phyloP scores from a whole-genome alignment of 257 asterid genomes.

The Nicotiana noctiflora region DNA sequence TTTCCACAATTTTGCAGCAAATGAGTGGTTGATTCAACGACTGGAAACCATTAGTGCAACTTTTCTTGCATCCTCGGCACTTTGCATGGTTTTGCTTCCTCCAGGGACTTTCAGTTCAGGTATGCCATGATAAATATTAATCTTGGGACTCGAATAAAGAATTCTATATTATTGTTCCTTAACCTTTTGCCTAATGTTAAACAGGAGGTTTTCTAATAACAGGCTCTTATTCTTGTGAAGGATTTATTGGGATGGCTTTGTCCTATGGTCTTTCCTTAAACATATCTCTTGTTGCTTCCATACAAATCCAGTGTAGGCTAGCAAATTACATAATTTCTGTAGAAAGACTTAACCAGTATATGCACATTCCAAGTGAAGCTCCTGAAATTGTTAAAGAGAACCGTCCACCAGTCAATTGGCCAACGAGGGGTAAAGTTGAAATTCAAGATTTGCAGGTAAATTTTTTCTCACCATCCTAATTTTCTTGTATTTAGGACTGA shows the following conservation, averaged over 20 bases:
- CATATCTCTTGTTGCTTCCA: constrained; percentile 71
- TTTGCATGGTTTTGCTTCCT: constrained; percentile 94
- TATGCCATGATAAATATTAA: constrained; percentile 11
- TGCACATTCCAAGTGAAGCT: constrained; percentile 87
- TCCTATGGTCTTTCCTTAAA: constrained; percentile 89
- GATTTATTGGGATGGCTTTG: constrained; percentile 91
- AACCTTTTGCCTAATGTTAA: neutral
- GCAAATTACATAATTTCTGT: constrained; percentile 84
- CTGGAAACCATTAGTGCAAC: constrained; percentile 70
- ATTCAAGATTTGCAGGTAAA: constrained; percentile 77
- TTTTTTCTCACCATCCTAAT: neutral
- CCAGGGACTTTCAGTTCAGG: constrained; percentile 81
- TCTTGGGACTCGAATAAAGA: neutral
- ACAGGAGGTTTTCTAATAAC: neutral
- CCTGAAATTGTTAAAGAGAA: constrained; percentile 63
- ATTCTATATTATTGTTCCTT: neutral
- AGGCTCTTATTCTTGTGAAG: constrained; percentile 27
- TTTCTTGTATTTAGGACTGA: neutral
- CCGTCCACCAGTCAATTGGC: constrained; percentile 81
- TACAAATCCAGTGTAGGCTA: constrained; percentile 71
- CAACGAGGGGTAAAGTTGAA: constrained; percentile 73
- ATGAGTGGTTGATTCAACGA: constrained; percentile 88
- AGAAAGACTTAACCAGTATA: constrained; percentile 88
- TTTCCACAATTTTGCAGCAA: constrained; percentile 89
- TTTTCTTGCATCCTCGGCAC: constrained; percentile 81